phyloP scores from a whole-genome alignment of 2,329 filamentous ascomycete genomes.

The Neophaeococcomyces aloes region DNA sequence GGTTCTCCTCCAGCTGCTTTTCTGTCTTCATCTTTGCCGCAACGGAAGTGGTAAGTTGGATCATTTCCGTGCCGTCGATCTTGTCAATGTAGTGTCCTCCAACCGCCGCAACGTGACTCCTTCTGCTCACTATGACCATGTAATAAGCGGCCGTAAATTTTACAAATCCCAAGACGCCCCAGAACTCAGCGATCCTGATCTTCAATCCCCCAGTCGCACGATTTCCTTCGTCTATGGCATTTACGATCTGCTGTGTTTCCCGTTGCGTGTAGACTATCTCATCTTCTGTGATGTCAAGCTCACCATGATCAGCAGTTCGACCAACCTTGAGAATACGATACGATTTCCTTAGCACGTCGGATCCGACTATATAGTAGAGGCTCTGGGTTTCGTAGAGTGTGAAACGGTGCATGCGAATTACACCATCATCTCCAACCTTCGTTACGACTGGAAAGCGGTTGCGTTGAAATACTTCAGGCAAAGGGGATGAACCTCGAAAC shows the following conservation, averaged over 20 bases:
- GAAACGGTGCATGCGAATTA: constrained; percentile 78
- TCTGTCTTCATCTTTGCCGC: constrained; percentile 63
- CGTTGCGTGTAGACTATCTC: constrained; percentile 86
- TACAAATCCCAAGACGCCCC: constrained; percentile 92
- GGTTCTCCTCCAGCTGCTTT: constrained; percentile 74
- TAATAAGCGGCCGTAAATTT: constrained; percentile 93
- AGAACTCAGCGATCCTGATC: constrained; percentile 69
- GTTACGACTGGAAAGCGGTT: constrained; percentile 28
- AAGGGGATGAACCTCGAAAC: constrained; percentile 30
- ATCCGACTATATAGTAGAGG: constrained; percentile 87
- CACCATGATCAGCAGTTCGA: constrained; percentile 66
- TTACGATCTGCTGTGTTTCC: constrained; percentile 86
- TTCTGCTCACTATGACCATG: constrained; percentile 92
- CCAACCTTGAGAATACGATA: constrained; percentile 94
- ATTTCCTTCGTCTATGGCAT: constrained; percentile 92
- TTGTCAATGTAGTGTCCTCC: constrained; percentile 95
- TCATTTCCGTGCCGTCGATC: constrained; percentile 82
- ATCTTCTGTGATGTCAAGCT: constrained; percentile 80
- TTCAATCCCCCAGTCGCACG: constrained; percentile 81
- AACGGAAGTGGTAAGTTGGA: constrained; percentile 67
- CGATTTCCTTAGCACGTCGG: constrained; percentile 76
- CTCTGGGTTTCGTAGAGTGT: constrained; percentile 93
- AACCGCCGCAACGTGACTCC: constrained; percentile 90
- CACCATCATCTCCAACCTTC: constrained; percentile 30
- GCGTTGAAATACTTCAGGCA: constrained; percentile 29